Percentiles rank a stretch among this genome's conserved stretches.
Conservation (phyloP, 495 filamentous ascomycete genomes). For the Podospora sp. region DNA sequence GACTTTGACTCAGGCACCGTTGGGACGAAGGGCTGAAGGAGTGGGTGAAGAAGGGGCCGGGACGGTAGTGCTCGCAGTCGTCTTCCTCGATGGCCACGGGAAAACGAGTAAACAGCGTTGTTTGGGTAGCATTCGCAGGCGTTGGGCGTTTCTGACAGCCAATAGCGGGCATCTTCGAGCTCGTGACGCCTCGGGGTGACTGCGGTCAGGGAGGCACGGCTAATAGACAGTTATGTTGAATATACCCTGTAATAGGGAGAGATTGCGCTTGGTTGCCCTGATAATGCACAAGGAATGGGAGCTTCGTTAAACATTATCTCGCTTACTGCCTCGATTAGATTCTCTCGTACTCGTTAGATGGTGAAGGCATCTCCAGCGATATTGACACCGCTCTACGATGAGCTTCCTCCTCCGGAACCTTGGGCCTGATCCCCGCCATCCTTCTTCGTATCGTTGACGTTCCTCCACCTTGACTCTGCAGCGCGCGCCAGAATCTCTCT, state of each 20-base stretch:
- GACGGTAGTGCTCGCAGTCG: neutral
- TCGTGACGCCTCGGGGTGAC: no score
- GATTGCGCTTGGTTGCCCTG: no score
- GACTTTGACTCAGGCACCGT: conserved; percentile 41
- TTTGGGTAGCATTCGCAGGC: neutral
- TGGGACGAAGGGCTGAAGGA: conserved; percentile 50
- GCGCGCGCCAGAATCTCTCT: conserved; percentile 76
- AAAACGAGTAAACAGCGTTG: neutral
- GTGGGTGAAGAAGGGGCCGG: conserved; percentile 47
- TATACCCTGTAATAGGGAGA: no score
- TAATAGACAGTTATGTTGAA: no score
- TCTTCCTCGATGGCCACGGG: neutral
- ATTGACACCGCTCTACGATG: neutral
- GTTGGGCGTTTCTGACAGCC: neutral
- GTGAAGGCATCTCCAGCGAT: neutral
- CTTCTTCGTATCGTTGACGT: conserved; percentile 46
- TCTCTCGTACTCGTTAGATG: neutral
- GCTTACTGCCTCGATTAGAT: neutral
- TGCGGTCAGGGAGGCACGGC: no score
- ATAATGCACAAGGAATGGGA: no score
- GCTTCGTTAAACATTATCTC: no score
- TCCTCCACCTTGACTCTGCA: conserved; percentile 71
- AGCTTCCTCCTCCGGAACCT: neutral
- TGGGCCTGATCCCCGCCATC: neutral
- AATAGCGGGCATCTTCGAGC: no score